Evolutionary conservation across 352 stramenopile species (phyloP).

Genomic region (Phytophthora meadii): DNA sequence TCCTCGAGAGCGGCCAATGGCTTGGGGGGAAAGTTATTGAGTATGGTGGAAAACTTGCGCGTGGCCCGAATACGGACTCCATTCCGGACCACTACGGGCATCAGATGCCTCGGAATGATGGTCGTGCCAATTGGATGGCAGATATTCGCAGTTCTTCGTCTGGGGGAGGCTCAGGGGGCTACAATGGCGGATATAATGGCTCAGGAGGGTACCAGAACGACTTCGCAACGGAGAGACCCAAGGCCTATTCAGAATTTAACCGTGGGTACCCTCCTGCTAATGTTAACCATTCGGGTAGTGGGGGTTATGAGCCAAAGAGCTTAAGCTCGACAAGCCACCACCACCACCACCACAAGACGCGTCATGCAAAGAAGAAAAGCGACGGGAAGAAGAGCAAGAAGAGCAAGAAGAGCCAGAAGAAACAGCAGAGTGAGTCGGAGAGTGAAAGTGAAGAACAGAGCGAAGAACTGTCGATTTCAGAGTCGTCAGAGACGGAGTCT

Average conservation of each 20-base stretch:
- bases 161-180: constrained; percentile 7
- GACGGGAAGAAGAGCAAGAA: constrained; percentile 48
- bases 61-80: constrained; percentile 46
- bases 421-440: constrained; percentile 35
- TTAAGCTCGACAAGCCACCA: constrained; percentile 4
- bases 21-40: constrained; percentile 78
- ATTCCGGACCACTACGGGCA: constrained; percentile 53
- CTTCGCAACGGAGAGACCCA: constrained; percentile 70
- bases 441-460: constrained; percentile 30
- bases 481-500: constrained; percentile 44
- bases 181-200: constrained; percentile 27
- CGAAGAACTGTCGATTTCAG: constrained; percentile 24
- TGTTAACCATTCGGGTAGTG: neutral
- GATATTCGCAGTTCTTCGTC: constrained; percentile 69
- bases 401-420: constrained; percentile 48
- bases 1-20: constrained; percentile 76
- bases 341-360: constrained; percentile 23
- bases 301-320: constrained; percentile 23
- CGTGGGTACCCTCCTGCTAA: constrained; percentile 3
- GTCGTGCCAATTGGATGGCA: constrained; percentile 80
- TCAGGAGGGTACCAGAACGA: constrained; percentile 69
- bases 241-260: constrained; percentile 55
- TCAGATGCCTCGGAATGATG: constrained; percentile 68
- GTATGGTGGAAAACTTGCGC: constrained; percentile 64
- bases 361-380: constrained; percentile 54